A percentile compares a stretch with the other conserved stretches of the same genome.
Evolutionary conservation across 176 grass and related monocot genomes (phyloP).

Genomic region (Triticum turgidum): DNA sequence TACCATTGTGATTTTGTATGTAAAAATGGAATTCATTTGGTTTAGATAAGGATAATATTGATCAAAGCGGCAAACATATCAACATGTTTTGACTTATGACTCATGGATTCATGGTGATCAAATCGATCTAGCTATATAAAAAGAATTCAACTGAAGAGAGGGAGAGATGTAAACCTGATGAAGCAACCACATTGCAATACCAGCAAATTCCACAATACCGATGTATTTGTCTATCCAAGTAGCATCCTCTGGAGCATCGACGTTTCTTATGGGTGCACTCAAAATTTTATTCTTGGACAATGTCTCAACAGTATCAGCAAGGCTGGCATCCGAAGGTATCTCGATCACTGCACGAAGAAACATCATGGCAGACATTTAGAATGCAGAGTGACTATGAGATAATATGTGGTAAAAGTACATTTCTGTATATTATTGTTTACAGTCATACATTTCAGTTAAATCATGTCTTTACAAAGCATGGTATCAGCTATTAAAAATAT

Average conservation of each 20-base stretch:
- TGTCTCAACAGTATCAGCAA: slow-evolving; percentile 74
- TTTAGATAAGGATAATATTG: background rate
- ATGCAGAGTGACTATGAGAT: background rate
- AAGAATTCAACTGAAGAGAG: background rate
- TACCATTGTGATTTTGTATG: background rate
- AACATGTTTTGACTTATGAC: slow-evolving; percentile 1
- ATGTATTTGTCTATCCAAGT: slow-evolving; percentile 98
- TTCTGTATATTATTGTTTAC: background rate
- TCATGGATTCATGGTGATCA: background rate
- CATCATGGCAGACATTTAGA: slow-evolving; percentile 5
- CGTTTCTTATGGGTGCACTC: slow-evolving; percentile 83
- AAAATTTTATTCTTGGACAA: slow-evolving; percentile 96
- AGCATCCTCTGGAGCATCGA: slow-evolving; percentile 83
- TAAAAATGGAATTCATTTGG: background rate
- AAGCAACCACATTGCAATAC: slow-evolving; percentile 91
- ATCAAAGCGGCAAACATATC: background rate
- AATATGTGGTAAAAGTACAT: background rate
- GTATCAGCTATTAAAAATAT: background rate
- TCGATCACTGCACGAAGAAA: slow-evolving; percentile 69
- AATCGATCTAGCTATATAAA: background rate
- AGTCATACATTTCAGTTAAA: background rate
- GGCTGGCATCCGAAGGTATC: slow-evolving; percentile 75
- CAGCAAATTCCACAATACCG: slow-evolving; percentile 88
- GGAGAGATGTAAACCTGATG: slow-evolving; percentile 64
- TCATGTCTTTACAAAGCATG: background rate